Conservation (phyloP, 768 basidiomycete genomes). For the Boletus sp. region DNA sequence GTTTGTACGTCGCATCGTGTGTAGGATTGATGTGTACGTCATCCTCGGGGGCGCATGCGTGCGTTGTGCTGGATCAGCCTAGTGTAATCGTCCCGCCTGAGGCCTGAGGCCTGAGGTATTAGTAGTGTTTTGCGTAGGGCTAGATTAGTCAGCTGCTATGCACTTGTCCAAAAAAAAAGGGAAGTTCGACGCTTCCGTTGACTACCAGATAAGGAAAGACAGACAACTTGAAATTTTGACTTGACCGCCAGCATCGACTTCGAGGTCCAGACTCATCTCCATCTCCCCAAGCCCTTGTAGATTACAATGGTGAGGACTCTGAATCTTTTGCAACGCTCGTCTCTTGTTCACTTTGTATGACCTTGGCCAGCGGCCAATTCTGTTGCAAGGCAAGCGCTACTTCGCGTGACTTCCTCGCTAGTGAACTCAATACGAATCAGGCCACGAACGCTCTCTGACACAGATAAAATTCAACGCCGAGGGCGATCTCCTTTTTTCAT, state of each 20-base stretch:
- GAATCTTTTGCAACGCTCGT: not conserved
- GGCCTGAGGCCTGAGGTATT: too few species aligned
- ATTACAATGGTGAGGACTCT: slow-evolving; percentile 15
- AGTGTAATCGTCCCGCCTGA: too few species aligned
- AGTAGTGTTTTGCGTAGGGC: too few species aligned
- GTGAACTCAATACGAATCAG: slow-evolving; percentile 40
- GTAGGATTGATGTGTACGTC: too few species aligned
- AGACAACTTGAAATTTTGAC: slow-evolving; percentile 9
- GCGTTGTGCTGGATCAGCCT: too few species aligned
- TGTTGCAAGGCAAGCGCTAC: slow-evolving; percentile 55
- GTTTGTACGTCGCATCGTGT: too few species aligned
- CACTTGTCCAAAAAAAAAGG: too few species aligned
- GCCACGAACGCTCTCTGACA: slow-evolving; percentile 95
- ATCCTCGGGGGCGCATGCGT: too few species aligned
- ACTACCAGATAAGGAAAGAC: slow-evolving; percentile 25
- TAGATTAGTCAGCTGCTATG: too few species aligned
- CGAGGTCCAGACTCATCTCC: not conserved
- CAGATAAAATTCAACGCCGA: slow-evolving; percentile 98
- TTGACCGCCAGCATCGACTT: not conserved
- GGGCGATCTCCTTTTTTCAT: slow-evolving; percentile 93
- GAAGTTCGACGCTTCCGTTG: not conserved
- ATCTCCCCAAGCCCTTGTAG: not conserved
- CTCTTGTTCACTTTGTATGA: not conserved
- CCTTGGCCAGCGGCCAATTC: slow-evolving; percentile 60
- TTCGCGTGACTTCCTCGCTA: not conserved